Base-by-base conservation (phyloP, 169 alveolate genomes). In the Eimeria maxima region DNA sequence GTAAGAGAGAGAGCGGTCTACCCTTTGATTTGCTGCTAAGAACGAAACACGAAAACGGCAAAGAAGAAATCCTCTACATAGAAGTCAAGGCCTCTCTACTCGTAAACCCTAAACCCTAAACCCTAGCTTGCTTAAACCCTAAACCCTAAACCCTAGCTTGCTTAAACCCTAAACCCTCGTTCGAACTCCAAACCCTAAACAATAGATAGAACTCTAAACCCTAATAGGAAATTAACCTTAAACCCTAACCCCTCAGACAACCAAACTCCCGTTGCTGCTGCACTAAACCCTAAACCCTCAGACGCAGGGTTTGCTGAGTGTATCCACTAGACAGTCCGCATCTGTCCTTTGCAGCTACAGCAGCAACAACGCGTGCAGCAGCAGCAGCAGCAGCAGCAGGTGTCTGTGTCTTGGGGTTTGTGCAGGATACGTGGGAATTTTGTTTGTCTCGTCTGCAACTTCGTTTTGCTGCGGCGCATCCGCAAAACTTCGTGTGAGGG, bases 81-180 rank as follows among this genome's bases (percentile, higher is more conserved):
- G 91, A 83, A 38, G 91, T 83, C 42, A 83, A 83, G 91, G 73
- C 91, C 44, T 83, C 91, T 47, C 74, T 83, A 53, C 91, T 83
- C 11, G 91, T 83, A 83, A 45, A 14, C 67, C 65, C 65, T 20
- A 45, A 78, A 78, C 87, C 87, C 87, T 76, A 3, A 29, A n/a
- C n/a, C n/a, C n/a, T n/a, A 50, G 18, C 57, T 50, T 11, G 18
- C 57, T 50, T 11, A 5, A 50, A 50, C 57, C 38, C 0, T 55
- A 33, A 24, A 45, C 65, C 44, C 88, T 78, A 45, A 45, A 45
- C 67, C 67, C 42, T 78, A 20, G 44, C 88, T 11, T 45, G 83
- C 20, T 18, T 29, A 8, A 1, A 73, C n/a, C 11, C 53, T 29
- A 5, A 33, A 22, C 22, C 27, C 47, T 22, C 8, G 7, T 18